Conservation (phyloP, 2,329 filamentous ascomycete species). For the Aspergillus eucalypticola region DNA sequence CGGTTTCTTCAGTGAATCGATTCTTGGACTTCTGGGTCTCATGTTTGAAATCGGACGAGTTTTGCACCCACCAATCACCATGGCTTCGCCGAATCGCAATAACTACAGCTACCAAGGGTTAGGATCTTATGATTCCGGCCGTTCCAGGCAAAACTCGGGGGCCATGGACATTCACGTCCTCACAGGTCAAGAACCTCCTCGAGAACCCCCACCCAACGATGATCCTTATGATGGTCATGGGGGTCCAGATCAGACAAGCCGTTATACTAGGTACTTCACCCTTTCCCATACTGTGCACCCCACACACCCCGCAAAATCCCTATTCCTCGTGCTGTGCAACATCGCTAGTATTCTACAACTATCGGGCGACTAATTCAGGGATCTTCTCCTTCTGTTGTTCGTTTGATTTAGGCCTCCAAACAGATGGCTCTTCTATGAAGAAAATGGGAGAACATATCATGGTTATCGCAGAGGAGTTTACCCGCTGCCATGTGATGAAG, state of each 20-base stretch:
- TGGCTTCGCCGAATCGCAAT: constrained; percentile 23
- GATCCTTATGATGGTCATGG: constrained; percentile 33
- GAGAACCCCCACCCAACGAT: constrained; percentile 21
- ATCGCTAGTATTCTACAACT: background rate
- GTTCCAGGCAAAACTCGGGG: constrained; percentile 37
- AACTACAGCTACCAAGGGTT: constrained; percentile 30
- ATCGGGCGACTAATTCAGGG: constrained; percentile 20
- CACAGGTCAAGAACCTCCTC: constrained; percentile 32
- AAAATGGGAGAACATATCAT: constrained; percentile 72
- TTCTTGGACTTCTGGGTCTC: background rate
- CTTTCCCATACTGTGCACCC: constrained; percentile 9
- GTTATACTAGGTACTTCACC: constrained; percentile 25
- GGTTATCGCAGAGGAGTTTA: constrained; percentile 69
- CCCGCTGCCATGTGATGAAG: constrained; percentile 74
- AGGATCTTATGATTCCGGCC: constrained; percentile 27
- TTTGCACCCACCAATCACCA: constrained; percentile 21
- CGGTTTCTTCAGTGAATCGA: background rate
- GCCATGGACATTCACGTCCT: constrained; percentile 39
- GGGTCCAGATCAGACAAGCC: constrained; percentile 24
- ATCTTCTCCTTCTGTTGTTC: constrained; percentile 2
- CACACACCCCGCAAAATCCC: background rate
- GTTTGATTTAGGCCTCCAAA: constrained; percentile 33
- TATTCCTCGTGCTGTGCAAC: background rate
- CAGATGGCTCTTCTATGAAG: constrained; percentile 52
- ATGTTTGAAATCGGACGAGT: constrained; percentile 26